These are phyloP conservation scores for Annona squamosa DNA, from an alignment of 164 flowering plant species.

Conservation along the genomic window DNA sequence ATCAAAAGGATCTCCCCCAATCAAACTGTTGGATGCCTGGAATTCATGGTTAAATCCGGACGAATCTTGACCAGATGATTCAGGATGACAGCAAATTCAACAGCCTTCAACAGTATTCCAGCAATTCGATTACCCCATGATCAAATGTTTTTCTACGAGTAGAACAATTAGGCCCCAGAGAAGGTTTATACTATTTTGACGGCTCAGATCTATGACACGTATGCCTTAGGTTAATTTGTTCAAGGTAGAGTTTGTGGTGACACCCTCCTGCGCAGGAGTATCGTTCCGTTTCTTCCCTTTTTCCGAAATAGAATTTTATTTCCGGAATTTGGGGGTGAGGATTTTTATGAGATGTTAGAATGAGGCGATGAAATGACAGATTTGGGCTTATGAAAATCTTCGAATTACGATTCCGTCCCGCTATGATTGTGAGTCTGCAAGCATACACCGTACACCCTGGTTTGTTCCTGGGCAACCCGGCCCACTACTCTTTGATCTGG, in stretches of 20 bases:
- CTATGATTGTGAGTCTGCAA: neutral
- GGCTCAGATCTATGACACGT: neutral
- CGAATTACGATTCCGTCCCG: neutral
- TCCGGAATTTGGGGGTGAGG: neutral
- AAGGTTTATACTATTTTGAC: neutral
- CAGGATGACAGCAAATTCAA: too few relatives aligned
- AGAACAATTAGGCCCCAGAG: neutral
- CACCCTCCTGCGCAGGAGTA: neutral
- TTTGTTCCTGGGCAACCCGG: too few relatives aligned
- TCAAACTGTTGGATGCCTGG: too few relatives aligned
- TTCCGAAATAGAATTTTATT: neutral
- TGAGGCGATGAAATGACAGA: slow-evolving; percentile 1
- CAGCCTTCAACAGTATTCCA: too few relatives aligned
- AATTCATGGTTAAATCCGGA: too few relatives aligned
- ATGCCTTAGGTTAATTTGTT: neutral
- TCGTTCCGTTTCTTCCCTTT: neutral
- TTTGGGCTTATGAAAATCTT: neutral
- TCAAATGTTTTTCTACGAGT: too few relatives aligned
- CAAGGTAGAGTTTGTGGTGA: neutral
- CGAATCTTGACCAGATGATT: too few relatives aligned
- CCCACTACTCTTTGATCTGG: neutral
- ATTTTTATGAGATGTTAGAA: neutral
- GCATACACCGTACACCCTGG: too few relatives aligned
- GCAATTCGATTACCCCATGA: too few relatives aligned
- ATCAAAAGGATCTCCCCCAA: too few relatives aligned